Evolutionary conservation across 106 monocot species (phyloP).

Genomic region (Acorus calamus): DNA sequence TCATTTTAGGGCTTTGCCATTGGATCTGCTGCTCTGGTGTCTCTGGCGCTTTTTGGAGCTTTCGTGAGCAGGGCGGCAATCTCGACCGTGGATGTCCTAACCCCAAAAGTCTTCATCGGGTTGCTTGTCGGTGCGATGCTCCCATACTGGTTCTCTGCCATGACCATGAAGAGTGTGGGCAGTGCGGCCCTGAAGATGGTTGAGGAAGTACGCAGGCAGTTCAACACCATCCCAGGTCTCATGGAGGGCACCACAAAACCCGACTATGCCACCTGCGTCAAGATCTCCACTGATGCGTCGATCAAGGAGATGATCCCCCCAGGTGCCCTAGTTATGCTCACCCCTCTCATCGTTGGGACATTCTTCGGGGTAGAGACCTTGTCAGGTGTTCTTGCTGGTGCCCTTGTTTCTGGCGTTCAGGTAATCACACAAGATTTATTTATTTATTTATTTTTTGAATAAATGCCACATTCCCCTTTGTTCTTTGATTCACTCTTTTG

Average conservation of each 20-base stretch:
- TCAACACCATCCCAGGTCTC: slow-evolving; percentile 58
- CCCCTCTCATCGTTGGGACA: slow-evolving; percentile 66
- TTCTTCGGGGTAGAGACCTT: slow-evolving; percentile 76
- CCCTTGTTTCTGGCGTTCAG: slow-evolving; percentile 73
- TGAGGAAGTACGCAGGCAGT: slow-evolving; percentile 73
- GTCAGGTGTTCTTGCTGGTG: slow-evolving; percentile 60
- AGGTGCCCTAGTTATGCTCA: slow-evolving; percentile 74
- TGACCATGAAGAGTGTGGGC: slow-evolving; percentile 83
- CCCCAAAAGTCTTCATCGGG: slow-evolving; percentile 65
- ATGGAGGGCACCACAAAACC: slow-evolving; percentile 69
- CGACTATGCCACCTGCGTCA: slow-evolving; percentile 71
- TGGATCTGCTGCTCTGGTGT: slow-evolving; percentile 66
- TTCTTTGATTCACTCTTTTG: no score
- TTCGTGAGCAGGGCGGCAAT: slow-evolving; percentile 59
- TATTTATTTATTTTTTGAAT: no score
- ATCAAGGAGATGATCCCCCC: slow-evolving; percentile 90
- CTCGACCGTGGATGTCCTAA: slow-evolving; percentile 42
- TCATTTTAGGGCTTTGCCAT: slow-evolving; percentile 60
- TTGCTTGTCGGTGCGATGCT: slow-evolving; percentile 70
- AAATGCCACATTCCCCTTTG: no score
- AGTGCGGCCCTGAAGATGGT: slow-evolving; percentile 76
- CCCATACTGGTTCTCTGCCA: slow-evolving; percentile 78
- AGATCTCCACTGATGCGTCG: slow-evolving; percentile 78
- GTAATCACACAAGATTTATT: slow-evolving; percentile 14
- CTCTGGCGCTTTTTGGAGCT: slow-evolving; percentile 69